These are phyloP conservation scores for sorghum (Sorghum bicolor) DNA, from an alignment of 176 grass and related monocot species.

Conservation along the genomic window Sorghum_bicolor_NCBIv3 NC_012873.2:46314501-46315000, in stretches of 20 bases:
- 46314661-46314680: not conserved
- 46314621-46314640: not conserved
- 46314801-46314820: constrained; percentile 87
- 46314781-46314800: constrained; percentile 84
- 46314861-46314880: constrained; percentile 55
- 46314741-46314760: not conserved
- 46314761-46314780: constrained; percentile 61
- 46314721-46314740: not conserved
- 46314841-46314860: constrained; percentile 77
- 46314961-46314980: constrained; percentile 49
- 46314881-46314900: not conserved
- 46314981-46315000: constrained; percentile 95
- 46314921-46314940: not conserved
- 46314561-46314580: not conserved
- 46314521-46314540: not conserved
- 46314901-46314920: not conserved
- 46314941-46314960: not conserved
- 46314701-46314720: not conserved
- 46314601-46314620: not conserved
- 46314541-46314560: not conserved
- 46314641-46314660: not conserved
- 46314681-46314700: not conserved
- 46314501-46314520: not conserved
- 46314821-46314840: constrained; percentile 72
- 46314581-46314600: not conserved